Base-by-base conservation (phyloP, 331 rosid genomes). In the Acacia pycnantha region DNA sequence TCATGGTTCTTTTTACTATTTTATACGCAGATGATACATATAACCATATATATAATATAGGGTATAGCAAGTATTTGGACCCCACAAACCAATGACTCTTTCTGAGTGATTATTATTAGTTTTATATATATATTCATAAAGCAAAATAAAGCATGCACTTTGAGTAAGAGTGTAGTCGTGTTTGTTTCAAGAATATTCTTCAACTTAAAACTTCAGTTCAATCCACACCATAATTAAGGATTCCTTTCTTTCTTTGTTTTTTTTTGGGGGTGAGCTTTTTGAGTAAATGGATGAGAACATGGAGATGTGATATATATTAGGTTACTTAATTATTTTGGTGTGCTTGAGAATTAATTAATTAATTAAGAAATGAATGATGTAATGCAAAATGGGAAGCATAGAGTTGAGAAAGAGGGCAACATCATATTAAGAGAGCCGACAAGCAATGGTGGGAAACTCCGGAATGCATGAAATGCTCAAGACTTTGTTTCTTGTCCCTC, bases 221-320 rank as follows among this genome's bases (percentile, higher is more conserved):
- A 12, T 62, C n/a, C 21, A 5, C 69, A 13, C 40, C 21, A 62
- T 27, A 27, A 29, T n/a, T 53, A 53, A 21, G 26, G 35, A 3
- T 26, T 26, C 27, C 9, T 26, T 12, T 61, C 37, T 26, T 50
- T 47, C 56, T 50, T 50, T 50, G 4, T 5, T 37, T 37, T 37
- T 6, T 0, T 6, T 6, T 35, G 5, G 40, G 0, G 6, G 59
- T 70, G 73, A 74, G 65, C 79, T 41, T 84, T 84, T 74, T 41
- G 80, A 8, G 73, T 58, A 82, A 77, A 77, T 64, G 68, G 46
- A 40, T 67, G 67, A 53, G 81, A 84, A 84, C 90, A 82, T 64
- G 82, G 82, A 82, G 35, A 78, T 81, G 44, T 1, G 11, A 53
- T 19, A 53, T 18, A 16, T 4, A 48, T 48, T 48, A 48, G 19